phyloP scores from a whole-genome alignment of 192 early-diverging fungal genomes.

The Backusella liffmaniae region DNA sequence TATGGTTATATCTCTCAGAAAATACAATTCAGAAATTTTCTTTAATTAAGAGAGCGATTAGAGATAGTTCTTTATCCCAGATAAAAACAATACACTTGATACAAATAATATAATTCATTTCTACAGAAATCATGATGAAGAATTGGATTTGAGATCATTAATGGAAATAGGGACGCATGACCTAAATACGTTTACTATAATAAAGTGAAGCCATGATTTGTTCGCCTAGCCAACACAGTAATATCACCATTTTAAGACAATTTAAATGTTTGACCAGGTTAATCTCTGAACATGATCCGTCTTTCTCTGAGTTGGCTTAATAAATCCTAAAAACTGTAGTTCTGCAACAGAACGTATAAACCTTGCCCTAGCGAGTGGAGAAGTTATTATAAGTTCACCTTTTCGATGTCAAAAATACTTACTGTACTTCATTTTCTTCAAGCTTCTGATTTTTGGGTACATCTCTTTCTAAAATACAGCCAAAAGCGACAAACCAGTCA shows the following conservation, averaged over 20 bases:
- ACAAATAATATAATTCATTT: neutral
- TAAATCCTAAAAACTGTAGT: constrained; percentile 87
- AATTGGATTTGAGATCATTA: neutral
- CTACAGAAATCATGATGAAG: neutral
- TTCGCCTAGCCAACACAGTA: neutral
- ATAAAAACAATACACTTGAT: neutral
- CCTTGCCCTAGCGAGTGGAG: constrained; percentile 54
- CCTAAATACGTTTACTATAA: neutral
- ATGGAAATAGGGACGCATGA: neutral
- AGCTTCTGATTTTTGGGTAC: constrained; percentile 19
- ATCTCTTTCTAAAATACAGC: constrained; percentile 71
- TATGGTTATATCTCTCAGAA: neutral
- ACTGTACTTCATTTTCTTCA: constrained; percentile 62
- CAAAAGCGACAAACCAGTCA: constrained; percentile 90
- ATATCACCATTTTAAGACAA: neutral
- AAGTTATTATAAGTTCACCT: neutral
- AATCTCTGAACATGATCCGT: constrained; percentile 90
- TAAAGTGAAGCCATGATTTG: neutral
- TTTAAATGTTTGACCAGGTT: constrained; percentile 66
- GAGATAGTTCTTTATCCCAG: neutral
- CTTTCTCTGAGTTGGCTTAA: constrained; percentile 86
- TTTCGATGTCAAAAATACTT: constrained; percentile 11
- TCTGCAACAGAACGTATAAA: constrained; percentile 86
- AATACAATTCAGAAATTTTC: neutral
- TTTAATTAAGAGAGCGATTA: neutral